phyloP scores from a whole-genome alignment of 2,329 filamentous ascomycete species.

The Penicillium vulpinum region DNA sequence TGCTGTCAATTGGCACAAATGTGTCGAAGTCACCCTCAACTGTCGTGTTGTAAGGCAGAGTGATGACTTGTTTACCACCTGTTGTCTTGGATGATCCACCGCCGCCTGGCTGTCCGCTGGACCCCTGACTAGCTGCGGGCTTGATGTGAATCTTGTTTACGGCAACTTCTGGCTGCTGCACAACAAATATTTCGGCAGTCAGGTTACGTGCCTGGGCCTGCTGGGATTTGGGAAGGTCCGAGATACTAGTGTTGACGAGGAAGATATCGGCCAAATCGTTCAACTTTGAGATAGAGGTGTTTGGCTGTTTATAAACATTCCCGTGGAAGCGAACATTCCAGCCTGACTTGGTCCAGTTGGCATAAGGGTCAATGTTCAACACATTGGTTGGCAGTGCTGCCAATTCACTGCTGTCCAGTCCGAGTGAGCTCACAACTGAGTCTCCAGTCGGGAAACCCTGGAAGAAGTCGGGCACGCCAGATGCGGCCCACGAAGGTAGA shows the following conservation, averaged over 20 bases:
- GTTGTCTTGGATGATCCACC: conserved; percentile 32
- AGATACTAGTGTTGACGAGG: conserved; percentile 64
- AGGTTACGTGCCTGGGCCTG: conserved; percentile 71
- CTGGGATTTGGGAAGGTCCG: conserved; percentile 58
- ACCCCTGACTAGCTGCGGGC: conserved; percentile 59
- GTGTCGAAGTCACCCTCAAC: conserved; percentile 70
- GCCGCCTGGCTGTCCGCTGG: conserved; percentile 37
- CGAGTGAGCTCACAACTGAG: conserved; percentile 23
- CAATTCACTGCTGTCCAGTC: conserved; percentile 14
- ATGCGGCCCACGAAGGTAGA: conserved; percentile 23
- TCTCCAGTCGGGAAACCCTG: conserved; percentile 24
- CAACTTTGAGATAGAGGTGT: conserved; percentile 64
- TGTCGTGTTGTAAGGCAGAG: conserved; percentile 66
- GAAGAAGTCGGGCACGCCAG: conserved; percentile 24
- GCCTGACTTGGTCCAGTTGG: conserved; percentile 74
- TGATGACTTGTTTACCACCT: conserved; percentile 64
- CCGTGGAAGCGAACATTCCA: conserved; percentile 78
- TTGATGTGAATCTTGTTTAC: conserved; percentile 44
- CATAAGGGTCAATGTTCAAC: conserved; percentile 49
- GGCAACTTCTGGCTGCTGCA: conserved; percentile 62
- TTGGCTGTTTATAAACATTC: conserved; percentile 78
- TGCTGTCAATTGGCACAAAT: conserved; percentile 64
- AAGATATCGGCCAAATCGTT: conserved; percentile 70
- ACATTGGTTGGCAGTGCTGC: conserved; percentile 23
- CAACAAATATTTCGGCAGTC: conserved; percentile 71